Evolutionary conservation across 352 stramenopile genomes (phyloP).

Genomic region (Phytophthora fragariaefolia): DNA sequence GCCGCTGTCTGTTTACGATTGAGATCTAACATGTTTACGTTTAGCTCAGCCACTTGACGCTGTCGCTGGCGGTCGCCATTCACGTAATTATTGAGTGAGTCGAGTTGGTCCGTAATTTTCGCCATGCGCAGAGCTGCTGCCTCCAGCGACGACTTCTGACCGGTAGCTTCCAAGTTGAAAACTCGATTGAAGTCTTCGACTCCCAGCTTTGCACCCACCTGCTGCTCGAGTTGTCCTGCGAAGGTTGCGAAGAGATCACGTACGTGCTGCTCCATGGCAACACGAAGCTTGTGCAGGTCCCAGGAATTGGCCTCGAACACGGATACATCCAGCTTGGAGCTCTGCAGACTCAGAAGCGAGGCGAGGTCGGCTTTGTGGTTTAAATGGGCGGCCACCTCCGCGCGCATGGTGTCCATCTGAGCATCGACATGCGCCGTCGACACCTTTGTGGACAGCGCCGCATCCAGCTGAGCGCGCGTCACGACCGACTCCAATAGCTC

Average conservation of each 20-base stretch:
- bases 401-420: constrained; percentile 43
- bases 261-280: constrained; percentile 59
- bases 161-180: constrained; percentile 61
- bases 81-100: constrained; percentile 53
- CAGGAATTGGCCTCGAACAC: constrained; percentile 60
- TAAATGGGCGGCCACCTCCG: constrained; percentile 39
- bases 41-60: constrained; percentile 53
- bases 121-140: constrained; percentile 50
- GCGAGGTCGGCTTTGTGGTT: constrained; percentile 54
- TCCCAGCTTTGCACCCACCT: constrained; percentile 57
- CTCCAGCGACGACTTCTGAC: constrained; percentile 57
- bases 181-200: constrained; percentile 74
- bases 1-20: constrained; percentile 55
- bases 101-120: constrained; percentile 63
- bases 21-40: constrained; percentile 57
- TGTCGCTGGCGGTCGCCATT: constrained; percentile 53
- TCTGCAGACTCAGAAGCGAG: constrained; percentile 43
- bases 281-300: constrained; percentile 63
- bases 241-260: constrained; percentile 69
- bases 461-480: constrained; percentile 66
- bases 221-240: constrained; percentile 56
- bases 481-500: constrained; percentile 56
- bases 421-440: constrained; percentile 47
- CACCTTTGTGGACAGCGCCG: constrained; percentile 65
- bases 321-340: constrained; percentile 67